A percentile compares a stretch with the other conserved stretches of the same genome.
These are phyloP conservation scores for Saccharum hybrid DNA, from an alignment of 202 grass and related monocot genomes.

Conservation along the genomic window DNA sequence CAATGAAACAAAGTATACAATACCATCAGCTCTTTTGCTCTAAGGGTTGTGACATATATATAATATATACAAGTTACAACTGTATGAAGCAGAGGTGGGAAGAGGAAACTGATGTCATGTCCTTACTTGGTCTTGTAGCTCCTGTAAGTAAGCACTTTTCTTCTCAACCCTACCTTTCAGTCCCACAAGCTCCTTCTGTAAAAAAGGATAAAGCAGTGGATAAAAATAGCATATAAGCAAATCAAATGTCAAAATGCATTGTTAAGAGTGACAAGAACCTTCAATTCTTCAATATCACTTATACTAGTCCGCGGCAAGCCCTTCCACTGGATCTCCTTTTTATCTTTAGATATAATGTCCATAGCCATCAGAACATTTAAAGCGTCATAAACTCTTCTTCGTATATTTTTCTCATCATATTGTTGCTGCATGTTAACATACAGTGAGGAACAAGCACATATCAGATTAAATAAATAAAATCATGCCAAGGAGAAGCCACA, in stretches of 20 bases:
- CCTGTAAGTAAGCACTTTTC: constrained; percentile 88
- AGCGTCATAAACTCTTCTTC: constrained; percentile 95
- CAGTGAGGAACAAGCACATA: constrained; percentile 42
- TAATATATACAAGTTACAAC: background rate
- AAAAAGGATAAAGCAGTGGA: constrained; percentile 33
- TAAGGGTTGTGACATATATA: background rate
- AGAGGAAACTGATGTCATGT: background rate
- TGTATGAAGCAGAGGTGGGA: background rate
- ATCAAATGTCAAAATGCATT: constrained; percentile 10
- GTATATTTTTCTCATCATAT: constrained; percentile 99
- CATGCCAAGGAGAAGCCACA: constrained; percentile 21
- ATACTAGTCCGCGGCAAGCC: constrained; percentile 93
- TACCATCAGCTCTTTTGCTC: background rate
- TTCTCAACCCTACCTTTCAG: constrained; percentile 87
- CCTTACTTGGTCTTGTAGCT: constrained; percentile 96
- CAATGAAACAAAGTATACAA: background rate
- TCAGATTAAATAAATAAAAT: background rate
- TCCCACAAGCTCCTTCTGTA: constrained; percentile 65
- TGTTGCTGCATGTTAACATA: constrained; percentile 75
- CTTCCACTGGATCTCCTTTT: constrained; percentile 99
- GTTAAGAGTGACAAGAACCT: constrained; percentile 57
- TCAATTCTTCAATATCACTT: constrained; percentile 94
- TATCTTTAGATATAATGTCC: constrained; percentile 99
- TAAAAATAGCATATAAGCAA: constrained; percentile 28
- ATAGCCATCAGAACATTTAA: constrained; percentile 99